phyloP scores from a whole-genome alignment of 2,329 filamentous ascomycete genomes.

The Xylariaceae sp. region DNA sequence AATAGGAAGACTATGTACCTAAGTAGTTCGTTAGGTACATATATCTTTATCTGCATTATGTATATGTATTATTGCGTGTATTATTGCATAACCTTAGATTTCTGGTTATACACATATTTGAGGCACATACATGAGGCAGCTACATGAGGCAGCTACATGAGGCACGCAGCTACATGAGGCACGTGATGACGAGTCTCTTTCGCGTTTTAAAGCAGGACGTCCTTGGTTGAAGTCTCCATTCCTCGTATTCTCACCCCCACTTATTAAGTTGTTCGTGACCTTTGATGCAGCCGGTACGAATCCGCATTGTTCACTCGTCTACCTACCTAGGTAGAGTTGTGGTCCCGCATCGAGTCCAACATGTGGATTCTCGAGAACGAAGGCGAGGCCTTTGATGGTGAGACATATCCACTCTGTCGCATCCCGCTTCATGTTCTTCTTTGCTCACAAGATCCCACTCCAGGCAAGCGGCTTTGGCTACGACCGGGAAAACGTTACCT shows the following conservation, averaged over 20 bases:
- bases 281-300: conserved; percentile 1
- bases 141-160: too few relatives aligned
- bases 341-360: conserved; percentile 1
- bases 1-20: too few relatives aligned
- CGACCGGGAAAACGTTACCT: conserved; percentile 83
- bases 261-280: neutral
- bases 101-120: too few relatives aligned
- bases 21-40: too few relatives aligned
- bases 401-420: conserved; percentile 10
- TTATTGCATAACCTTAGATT: too few relatives aligned
- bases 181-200: conserved; percentile 28
- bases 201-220: conserved; percentile 15
- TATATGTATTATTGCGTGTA: too few relatives aligned
- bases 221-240: conserved; percentile 4
- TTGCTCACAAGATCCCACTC: conserved; percentile 20
- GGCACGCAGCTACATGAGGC: too few relatives aligned
- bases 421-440: conserved; percentile 1
- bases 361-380: conserved; percentile 63
- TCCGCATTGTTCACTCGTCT: conserved; percentile 1
- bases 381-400: conserved; percentile 51
- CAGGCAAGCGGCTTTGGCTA: conserved; percentile 78
- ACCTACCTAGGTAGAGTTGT: too few relatives aligned
- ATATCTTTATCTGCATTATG: too few relatives aligned
- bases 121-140: too few relatives aligned
- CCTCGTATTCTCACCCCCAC: conserved; percentile 10